Conservation (phyloP, 495 filamentous ascomycete genomes). For the Annulohypoxylon nitens region DNA sequence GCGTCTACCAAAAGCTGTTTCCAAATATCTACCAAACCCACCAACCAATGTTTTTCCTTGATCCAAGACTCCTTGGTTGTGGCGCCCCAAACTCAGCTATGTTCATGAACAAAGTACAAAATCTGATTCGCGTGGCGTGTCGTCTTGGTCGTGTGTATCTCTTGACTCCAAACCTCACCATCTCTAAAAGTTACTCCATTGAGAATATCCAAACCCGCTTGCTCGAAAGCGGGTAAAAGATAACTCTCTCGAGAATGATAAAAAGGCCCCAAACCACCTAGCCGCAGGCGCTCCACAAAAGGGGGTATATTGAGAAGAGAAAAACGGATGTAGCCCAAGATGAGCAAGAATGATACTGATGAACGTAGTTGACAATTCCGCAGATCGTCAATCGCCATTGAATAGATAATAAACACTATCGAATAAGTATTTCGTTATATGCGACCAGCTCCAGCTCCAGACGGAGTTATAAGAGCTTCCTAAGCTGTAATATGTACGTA, state of each 20-base stretch:
- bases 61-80: slow-evolving; percentile 37
- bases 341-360: slow-evolving; percentile 37
- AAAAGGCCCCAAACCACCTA: slow-evolving; percentile 38
- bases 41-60: slow-evolving; percentile 21
- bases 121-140: slow-evolving; percentile 46
- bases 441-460: slow-evolving; percentile 30
- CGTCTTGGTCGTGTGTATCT: slow-evolving; percentile 40
- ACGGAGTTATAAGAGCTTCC: slow-evolving; percentile 8
- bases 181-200: slow-evolving; percentile 14
- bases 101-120: slow-evolving; percentile 35
- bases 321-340: slow-evolving; percentile 29
- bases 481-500: slow-evolving; percentile 26
- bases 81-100: slow-evolving; percentile 29
- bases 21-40: slow-evolving; percentile 25
- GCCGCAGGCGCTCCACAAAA: slow-evolving; percentile 30
- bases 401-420: slow-evolving; percentile 47
- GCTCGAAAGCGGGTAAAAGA: slow-evolving; percentile 1
- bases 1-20: slow-evolving; percentile 12
- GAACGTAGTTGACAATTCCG: slow-evolving; percentile 28
- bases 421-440: slow-evolving; percentile 45
- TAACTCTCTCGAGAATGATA: slow-evolving; percentile 10
- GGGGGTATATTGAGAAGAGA: slow-evolving; percentile 44
- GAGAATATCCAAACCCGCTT: slow-evolving; percentile 11
- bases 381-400: slow-evolving; percentile 14
- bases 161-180: slow-evolving; percentile 28